Conservation (phyloP, 164 flowering plant species). For the Hamamelis virginiana region DNA sequence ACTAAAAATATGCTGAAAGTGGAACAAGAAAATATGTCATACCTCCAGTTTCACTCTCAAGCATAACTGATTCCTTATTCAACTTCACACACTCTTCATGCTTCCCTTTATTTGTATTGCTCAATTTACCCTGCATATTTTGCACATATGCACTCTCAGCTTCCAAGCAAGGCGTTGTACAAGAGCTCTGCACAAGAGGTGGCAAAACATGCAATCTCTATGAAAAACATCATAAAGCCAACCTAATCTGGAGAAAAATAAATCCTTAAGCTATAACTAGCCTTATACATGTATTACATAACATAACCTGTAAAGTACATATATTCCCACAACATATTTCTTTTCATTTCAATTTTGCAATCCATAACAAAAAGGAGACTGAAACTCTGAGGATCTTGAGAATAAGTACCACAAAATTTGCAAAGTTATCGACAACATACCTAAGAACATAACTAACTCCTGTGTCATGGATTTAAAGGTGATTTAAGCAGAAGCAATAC, state of each 20-base stretch:
- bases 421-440: background rate
- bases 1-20: background rate
- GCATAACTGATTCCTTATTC: background rate
- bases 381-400: background rate
- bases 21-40: background rate
- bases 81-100: constrained; percentile 6
- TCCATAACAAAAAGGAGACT: background rate
- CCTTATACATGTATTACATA: background rate
- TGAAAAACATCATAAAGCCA: constrained; percentile 20
- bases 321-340: background rate
- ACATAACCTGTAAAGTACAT: background rate
- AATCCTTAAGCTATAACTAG: background rate
- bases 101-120: constrained; percentile 4
- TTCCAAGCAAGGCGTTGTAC: constrained; percentile 30
- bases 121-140: constrained; percentile 26
- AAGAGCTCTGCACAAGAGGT: constrained; percentile 39
- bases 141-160: constrained; percentile 27
- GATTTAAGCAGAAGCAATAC: background rate
- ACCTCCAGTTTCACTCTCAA: constrained; percentile 20
- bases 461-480: background rate
- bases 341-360: background rate
- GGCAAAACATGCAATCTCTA: constrained; percentile 21
- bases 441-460: background rate
- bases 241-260: constrained; percentile 16
- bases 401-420: background rate